Evolutionary conservation across 495 filamentous ascomycete genomes (phyloP), one percentile per base, ranked within the genome.

Genomic region (Penicillium mononematosum): DNA sequence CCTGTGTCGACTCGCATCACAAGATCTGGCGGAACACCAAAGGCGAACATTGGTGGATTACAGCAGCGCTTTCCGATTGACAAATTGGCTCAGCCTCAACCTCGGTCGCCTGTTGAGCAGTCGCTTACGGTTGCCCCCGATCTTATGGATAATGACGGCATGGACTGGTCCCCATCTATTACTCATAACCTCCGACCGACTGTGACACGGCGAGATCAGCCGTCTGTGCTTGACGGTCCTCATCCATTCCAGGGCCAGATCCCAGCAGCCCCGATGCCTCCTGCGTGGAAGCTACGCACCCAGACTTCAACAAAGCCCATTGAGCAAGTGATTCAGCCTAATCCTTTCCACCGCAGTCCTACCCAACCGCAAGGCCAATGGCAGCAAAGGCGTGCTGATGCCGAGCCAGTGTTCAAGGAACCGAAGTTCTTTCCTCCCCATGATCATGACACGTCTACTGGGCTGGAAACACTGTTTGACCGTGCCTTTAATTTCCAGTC

Each of bases 111-210:
- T 34, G 59, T 52, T n/a, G 56, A 67, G 50, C 53, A 61, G 52
- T 51, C 73, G 36, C 54, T 65, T 22, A 61, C 63, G 46, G 64
- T 75, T 56, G 70, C 64, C 42, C 71, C 72, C 42, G 74, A 71
- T 7, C 74, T 73, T 45, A 65, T 68, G 38, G 73, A 75, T 57
- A 60, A 56, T 7, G 75, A 81, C 52, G 78, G 82, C 59, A 96
- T 96, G 91, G 91, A 96, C 58, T 96, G 91, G 91, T 83, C 86
- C 20, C 90, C 91, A 3, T 85, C 85, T 11, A 67, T 72, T 22
- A 79, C 82, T 19, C 75, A 77, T 50, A 54, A 74, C 14, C 58
- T 79, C 36, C 72, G 63, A 45, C 76, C 81, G 49, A 67, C 80
- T 69, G 68, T 65, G 29, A 56, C 65, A 17, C 60, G 61, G 29